phyloP scores from a whole-genome alignment of 331 rosid genomes.

The Cydonia oblonga region DNA sequence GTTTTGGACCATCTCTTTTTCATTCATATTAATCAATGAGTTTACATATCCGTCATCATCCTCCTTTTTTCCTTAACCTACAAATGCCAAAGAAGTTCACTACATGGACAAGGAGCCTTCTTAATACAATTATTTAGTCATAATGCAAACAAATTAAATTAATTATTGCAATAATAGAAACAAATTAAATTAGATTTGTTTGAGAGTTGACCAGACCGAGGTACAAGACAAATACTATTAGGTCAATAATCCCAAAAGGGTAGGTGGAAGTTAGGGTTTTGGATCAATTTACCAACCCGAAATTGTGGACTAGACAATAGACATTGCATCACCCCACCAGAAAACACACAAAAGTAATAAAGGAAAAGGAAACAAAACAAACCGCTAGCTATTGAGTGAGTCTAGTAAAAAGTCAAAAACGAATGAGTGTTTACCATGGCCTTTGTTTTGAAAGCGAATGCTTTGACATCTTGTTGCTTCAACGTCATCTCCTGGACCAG shows the following conservation, averaged over 20 bases:
- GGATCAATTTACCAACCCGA: slow-evolving; percentile 5
- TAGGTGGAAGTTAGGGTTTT: neutral
- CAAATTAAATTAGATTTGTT: neutral
- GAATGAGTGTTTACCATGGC: slow-evolving; percentile 46
- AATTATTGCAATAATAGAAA: neutral
- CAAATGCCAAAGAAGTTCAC: no score
- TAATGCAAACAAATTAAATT: no score
- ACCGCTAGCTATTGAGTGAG: neutral
- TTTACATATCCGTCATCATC: no score
- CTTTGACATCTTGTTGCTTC: slow-evolving; percentile 46
- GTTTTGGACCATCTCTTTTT: no score
- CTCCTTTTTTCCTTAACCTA: no score
- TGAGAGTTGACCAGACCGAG: neutral
- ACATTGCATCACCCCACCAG: neutral
- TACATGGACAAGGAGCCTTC: no score
- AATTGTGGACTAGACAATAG: neutral
- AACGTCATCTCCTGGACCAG: slow-evolving; percentile 64
- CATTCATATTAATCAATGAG: no score
- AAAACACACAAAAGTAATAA: neutral
- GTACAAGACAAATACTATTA: neutral
- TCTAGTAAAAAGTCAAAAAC: neutral
- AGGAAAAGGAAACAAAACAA: neutral
- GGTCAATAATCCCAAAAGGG: neutral
- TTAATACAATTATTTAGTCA: no score
- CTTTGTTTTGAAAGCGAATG: slow-evolving; percentile 79